phyloP scores from a whole-genome alignment of 139 green algal genomes.

The Penium margaritaceum region DNA sequence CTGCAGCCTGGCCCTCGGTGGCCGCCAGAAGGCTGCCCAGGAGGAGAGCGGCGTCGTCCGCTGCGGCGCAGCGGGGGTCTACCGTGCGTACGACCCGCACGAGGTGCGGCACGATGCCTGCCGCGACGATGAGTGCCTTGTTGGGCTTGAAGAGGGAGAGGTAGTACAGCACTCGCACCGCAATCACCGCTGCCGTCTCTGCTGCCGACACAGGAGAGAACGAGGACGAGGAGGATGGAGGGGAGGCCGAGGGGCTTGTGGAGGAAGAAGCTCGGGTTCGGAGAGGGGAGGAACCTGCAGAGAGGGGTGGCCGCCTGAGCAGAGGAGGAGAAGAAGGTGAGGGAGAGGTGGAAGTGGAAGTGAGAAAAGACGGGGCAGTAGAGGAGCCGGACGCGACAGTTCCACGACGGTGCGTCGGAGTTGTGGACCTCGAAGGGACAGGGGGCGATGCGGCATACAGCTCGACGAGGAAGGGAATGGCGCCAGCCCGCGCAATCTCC shows the following conservation, averaged over 20 bases:
- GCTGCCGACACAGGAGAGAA: neutral
- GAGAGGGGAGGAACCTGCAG: too few relatives aligned
- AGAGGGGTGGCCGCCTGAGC: too few relatives aligned
- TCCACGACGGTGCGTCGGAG: too few relatives aligned
- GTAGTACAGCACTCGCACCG: constrained; percentile 3
- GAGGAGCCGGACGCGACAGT: too few relatives aligned
- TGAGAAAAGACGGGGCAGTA: neutral
- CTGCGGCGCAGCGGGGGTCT: neutral
- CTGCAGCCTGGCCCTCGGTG: neutral
- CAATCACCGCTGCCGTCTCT: neutral
- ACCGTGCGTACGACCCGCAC: neutral
- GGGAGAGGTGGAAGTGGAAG: constrained; percentile 1
- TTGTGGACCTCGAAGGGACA: too few relatives aligned
- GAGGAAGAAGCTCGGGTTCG: too few relatives aligned
- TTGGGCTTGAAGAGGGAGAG: neutral
- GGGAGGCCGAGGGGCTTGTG: neutral
- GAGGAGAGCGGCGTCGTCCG: neutral
- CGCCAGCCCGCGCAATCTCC: neutral
- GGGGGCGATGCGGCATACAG: neutral
- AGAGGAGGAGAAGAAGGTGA: too few relatives aligned
- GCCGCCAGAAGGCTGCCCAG: neutral
- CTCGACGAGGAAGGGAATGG: neutral
- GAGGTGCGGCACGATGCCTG: neutral
- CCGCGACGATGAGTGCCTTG: neutral
- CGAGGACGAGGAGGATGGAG: neutral